phyloP scores from a whole-genome alignment of 768 basidiomycete species.

The Candolleomyces efflorescens region DNA sequence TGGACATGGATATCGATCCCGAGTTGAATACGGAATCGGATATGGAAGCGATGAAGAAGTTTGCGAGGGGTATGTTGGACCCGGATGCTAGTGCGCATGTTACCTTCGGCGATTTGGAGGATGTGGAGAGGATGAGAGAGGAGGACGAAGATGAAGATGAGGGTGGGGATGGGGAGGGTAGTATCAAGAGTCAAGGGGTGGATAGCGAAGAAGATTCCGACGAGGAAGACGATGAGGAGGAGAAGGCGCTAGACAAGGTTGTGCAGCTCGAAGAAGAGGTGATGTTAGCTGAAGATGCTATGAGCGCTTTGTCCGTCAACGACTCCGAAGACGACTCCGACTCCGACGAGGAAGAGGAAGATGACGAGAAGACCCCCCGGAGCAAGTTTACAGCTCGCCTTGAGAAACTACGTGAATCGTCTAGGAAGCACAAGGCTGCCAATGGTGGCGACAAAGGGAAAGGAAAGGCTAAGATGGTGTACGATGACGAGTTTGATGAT shows the following conservation, averaged over 20 bases:
- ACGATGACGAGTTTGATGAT: constrained; percentile 26
- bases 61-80: constrained; percentile 46
- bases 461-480: no score
- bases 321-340: constrained; percentile 30
- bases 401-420: no score
- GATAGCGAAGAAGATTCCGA: constrained; percentile 27
- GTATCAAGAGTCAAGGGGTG: constrained; percentile 21
- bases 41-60: constrained; percentile 46
- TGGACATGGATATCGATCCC: constrained; percentile 70
- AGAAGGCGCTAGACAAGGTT: constrained; percentile 19
- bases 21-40: constrained; percentile 42
- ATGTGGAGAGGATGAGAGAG: constrained; percentile 40
- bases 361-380: no score
- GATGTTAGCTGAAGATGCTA: constrained; percentile 40
- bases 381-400: no score
- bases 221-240: constrained; percentile 31
- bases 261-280: constrained; percentile 36
- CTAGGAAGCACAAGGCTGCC: no score
- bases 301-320: constrained; percentile 30
- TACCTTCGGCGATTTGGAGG: constrained; percentile 67
- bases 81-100: constrained; percentile 39
- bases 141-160: constrained; percentile 44
- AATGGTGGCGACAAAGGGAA: no score
- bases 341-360: constrained; percentile 22
- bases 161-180: constrained; percentile 14